These are phyloP conservation scores for Boletus calvinii DNA, from an alignment of 1,284 basidiomycete genomes.

Conservation along the genomic window DNA sequence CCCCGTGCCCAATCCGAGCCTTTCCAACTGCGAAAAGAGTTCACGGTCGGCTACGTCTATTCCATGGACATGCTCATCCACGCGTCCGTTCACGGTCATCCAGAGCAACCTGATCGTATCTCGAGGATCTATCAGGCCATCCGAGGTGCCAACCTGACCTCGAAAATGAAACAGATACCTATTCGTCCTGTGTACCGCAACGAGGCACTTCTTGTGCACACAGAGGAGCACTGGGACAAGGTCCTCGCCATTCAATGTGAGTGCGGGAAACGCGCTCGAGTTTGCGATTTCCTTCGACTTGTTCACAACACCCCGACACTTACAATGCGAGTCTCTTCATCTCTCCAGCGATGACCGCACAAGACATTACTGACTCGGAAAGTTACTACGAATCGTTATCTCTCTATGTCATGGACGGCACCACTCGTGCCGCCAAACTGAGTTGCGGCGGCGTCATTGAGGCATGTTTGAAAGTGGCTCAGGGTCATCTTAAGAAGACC, in stretches of 20 bases:
- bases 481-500: slow-evolving; percentile 78
- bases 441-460: slow-evolving; percentile 96
- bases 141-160: slow-evolving; percentile 56
- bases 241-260: slow-evolving; percentile 76
- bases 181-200: slow-evolving; percentile 72
- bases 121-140: slow-evolving; percentile 74
- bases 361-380: slow-evolving; percentile 71
- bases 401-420: slow-evolving; percentile 87
- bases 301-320: slow-evolving; percentile 16
- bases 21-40: slow-evolving; percentile 13
- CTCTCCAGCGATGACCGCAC: slow-evolving; percentile 62
- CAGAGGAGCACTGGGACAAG: slow-evolving; percentile 87
- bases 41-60: slow-evolving; percentile 80
- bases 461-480: slow-evolving; percentile 84
- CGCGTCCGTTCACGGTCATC: slow-evolving; percentile 65
- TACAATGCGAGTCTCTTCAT: slow-evolving; percentile 17
- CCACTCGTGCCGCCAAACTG: slow-evolving; percentile 81
- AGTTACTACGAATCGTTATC: slow-evolving; percentile 87
- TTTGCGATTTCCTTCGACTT: slow-evolving; percentile 6
- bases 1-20: slow-evolving; percentile 36
- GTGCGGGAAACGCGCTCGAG: slow-evolving; percentile 29
- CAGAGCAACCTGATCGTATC: slow-evolving; percentile 89
- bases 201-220: slow-evolving; percentile 89
- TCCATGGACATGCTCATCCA: slow-evolving; percentile 88
- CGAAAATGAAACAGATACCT: slow-evolving; percentile 76